Evolutionary conservation across 2,329 filamentous ascomycete species (phyloP).

Genomic region (Curvularia verruculosa): DNA sequence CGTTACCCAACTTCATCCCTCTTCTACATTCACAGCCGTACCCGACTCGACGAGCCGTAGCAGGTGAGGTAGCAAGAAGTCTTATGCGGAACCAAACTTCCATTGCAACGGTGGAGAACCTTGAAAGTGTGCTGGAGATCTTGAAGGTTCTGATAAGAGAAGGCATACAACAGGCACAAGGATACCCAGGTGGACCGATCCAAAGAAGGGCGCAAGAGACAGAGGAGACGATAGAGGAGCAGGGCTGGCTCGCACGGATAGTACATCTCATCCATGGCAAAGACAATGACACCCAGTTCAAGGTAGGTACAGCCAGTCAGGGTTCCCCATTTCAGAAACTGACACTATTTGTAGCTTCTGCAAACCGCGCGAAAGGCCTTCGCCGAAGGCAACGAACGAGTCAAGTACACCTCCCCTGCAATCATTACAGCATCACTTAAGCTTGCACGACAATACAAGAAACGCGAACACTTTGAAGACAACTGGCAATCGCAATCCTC

Average conservation of each 20-base stretch:
- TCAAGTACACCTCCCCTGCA: constrained; percentile 93
- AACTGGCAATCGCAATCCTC: constrained; percentile 77
- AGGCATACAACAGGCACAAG: constrained; percentile 78
- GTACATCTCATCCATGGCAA: constrained; percentile 83
- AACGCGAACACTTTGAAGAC: constrained; percentile 83
- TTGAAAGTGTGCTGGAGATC: constrained; percentile 88
- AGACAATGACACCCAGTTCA: constrained; percentile 93
- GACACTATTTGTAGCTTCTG: constrained; percentile 63
- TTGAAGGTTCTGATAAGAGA: constrained; percentile 93
- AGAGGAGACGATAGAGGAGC: constrained; percentile 96
- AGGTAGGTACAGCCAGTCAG: constrained; percentile 51
- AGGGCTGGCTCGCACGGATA: constrained; percentile 93
- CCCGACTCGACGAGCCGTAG: constrained; percentile 86
- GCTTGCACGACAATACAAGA: constrained; percentile 85
- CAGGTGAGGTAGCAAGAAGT: constrained; percentile 82
- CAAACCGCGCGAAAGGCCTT: constrained; percentile 88
- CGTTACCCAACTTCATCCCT: constrained; percentile 89
- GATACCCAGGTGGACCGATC: constrained; percentile 77
- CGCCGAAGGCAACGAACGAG: constrained; percentile 89
- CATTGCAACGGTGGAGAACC: constrained; percentile 76
- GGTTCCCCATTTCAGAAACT: background rate
- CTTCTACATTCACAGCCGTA: constrained; percentile 92
- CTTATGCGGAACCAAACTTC: constrained; percentile 82
- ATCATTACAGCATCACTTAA: constrained; percentile 90
- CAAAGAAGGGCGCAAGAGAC: constrained; percentile 83